phyloP scores from a whole-genome alignment of 2,329 filamentous ascomycete species.

The Diaporthe amygdali region DNA sequence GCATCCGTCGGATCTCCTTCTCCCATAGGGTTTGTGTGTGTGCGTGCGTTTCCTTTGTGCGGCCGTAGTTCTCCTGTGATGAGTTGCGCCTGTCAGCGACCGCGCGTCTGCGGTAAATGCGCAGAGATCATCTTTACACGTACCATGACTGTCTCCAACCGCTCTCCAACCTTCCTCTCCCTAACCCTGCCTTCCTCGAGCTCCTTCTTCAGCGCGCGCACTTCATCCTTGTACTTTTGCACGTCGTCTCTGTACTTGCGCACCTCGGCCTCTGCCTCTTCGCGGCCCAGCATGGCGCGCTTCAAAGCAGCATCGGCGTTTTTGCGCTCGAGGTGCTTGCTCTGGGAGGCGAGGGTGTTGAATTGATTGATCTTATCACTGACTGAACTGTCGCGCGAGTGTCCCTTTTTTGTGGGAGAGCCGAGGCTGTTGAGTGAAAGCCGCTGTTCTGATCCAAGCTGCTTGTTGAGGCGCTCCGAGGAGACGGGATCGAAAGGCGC shows the following conservation, averaged over 20 bases:
- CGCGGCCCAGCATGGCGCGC: conserved; percentile 69
- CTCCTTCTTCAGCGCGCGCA: conserved; percentile 57
- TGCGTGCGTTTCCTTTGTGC: conserved; percentile 71
- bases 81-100: not conserved
- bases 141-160: conserved; percentile 74
- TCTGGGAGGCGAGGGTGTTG: conserved; percentile 66
- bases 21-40: conserved; percentile 74
- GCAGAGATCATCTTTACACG: conserved; percentile 31
- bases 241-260: conserved; percentile 63
- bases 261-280: conserved; percentile 75
- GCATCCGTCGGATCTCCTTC: conserved; percentile 72
- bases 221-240: conserved; percentile 67
- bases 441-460: conserved; percentile 38
- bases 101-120: not conserved
- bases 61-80: conserved; percentile 70
- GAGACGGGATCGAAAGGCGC: conserved; percentile 64
- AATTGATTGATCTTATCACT: conserved; percentile 75
- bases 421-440: conserved; percentile 34
- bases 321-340: conserved; percentile 67
- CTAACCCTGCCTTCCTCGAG: conserved; percentile 69
- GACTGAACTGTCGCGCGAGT: conserved; percentile 64
- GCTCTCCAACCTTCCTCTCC: conserved; percentile 69
- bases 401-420: conserved; percentile 42
- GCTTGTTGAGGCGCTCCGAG: conserved; percentile 67
- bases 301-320: conserved; percentile 70